A percentile compares a stretch with the other conserved stretches of the same genome.
Evolutionary conservation across 768 basidiomycete species (phyloP).

Genomic region (Boletus pseudopeckii): DNA sequence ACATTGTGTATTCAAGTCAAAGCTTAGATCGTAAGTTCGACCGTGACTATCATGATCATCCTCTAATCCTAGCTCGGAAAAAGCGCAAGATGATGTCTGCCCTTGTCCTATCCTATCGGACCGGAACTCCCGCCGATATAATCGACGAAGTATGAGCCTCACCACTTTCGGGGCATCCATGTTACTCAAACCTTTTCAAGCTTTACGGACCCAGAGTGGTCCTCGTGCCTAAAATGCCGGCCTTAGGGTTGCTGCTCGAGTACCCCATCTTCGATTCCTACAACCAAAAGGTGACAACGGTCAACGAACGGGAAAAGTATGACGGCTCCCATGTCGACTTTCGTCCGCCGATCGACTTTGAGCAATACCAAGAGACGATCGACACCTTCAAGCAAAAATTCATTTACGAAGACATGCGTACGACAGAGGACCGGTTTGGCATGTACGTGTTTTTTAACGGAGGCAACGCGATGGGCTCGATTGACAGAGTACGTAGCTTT

Average conservation of each 20-base stretch:
- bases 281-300: slow-evolving; percentile 51
- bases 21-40: slow-evolving; percentile 30
- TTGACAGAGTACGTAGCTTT: slow-evolving; percentile 46
- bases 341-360: slow-evolving; percentile 73
- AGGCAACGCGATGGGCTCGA: neutral
- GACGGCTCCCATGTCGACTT: slow-evolving; percentile 55
- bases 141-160: slow-evolving; percentile 59
- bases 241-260: slow-evolving; percentile 89
- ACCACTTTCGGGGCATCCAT: neutral
- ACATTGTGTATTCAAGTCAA: slow-evolving; percentile 23
- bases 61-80: slow-evolving; percentile 10
- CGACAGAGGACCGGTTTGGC: slow-evolving; percentile 74
- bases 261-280: slow-evolving; percentile 80
- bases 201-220: slow-evolving; percentile 76
- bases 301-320: slow-evolving; percentile 42
- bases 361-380: slow-evolving; percentile 60
- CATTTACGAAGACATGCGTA: slow-evolving; percentile 86
- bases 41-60: neutral
- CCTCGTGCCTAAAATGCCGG: slow-evolving; percentile 93
- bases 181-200: slow-evolving; percentile 33
- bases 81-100: slow-evolving; percentile 97
- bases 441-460: slow-evolving; percentile 49
- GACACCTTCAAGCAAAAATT: slow-evolving; percentile 78
- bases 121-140: slow-evolving; percentile 67
- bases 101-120: slow-evolving; percentile 76